Percentiles rank a stretch among this genome's conserved stretches.
These are phyloP conservation scores for Darksidea phi DNA, from an alignment of 495 filamentous ascomycete species.

Conservation along the genomic window DNA sequence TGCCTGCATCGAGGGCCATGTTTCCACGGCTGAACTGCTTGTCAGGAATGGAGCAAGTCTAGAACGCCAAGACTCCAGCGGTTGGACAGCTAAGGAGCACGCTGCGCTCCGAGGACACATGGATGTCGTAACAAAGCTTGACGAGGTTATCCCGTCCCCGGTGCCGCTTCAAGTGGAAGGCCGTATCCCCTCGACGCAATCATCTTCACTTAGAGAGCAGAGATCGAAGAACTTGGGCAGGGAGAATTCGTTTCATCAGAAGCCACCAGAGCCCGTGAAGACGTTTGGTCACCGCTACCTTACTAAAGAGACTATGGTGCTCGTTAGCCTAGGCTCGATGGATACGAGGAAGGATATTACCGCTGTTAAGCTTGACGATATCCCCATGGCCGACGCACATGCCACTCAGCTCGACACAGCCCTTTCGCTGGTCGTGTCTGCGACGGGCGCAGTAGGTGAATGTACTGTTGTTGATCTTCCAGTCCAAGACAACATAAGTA, in stretches of 20 bases:
- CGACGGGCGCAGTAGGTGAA: conserved; percentile 80
- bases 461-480: conserved; percentile 87
- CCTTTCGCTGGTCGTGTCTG: conserved; percentile 87
- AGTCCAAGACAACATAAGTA: conserved; percentile 87
- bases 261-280: conserved; percentile 73
- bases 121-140: conserved; percentile 67
- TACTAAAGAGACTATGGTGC: conserved; percentile 79
- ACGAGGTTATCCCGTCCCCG: conserved; percentile 50
- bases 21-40: conserved; percentile 66
- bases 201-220: conserved; percentile 55
- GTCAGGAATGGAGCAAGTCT: conserved; percentile 73
- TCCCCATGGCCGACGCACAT: conserved; percentile 82
- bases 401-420: conserved; percentile 92
- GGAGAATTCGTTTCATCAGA: conserved; percentile 41
- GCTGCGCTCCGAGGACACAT: conserved; percentile 86
- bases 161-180: conserved; percentile 52
- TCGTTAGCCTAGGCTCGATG: conserved; percentile 92
- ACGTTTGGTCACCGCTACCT: conserved; percentile 96
- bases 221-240: conserved; percentile 50
- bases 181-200: conserved; percentile 30
- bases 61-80: conserved; percentile 73
- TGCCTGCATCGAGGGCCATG: conserved; percentile 81
- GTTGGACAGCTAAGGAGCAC: conserved; percentile 94
- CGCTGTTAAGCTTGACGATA: conserved; percentile 83
- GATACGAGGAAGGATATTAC: conserved; percentile 78